Base-by-base conservation (phyloP, 2,329 filamentous ascomycete species). In the Trichoderma oligosporum region DNA sequence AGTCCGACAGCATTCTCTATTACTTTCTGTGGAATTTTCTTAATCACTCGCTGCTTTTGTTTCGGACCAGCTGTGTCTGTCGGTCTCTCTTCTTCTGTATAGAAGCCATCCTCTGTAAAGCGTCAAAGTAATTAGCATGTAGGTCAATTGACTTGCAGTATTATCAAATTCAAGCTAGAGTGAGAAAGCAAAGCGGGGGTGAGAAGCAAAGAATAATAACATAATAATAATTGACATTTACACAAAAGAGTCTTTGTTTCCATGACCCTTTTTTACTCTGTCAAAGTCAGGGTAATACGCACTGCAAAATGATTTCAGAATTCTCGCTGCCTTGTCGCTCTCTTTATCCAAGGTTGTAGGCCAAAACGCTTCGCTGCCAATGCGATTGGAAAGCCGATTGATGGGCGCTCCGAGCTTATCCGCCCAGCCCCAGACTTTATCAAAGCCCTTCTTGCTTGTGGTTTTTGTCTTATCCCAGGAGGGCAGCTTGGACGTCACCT, bases 361-460 rank as follows among this genome's bases (percentile, higher is more conserved):
- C 87, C 87, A 90, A 68, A 89, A 90, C 11, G 86, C 85, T 68
- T 91, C 87, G 24, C 84, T 82, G 60, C 87, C 87, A 39, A 91
- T 72, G 62, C 82, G 81, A 70, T 89, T 87, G 51, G 83, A 85
- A 16, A 88, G 73, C 57, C 79, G 82, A 68, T 89, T 89, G 58
- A 89, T 79, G 4, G 86, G 85, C 2, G 81, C 83, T 14, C 88
- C 88, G 9, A 78, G 76, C 65, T 79, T 78, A 53, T 72, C 71
- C 60, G 63, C 74, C 71, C 67, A 75, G 61, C 39, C 78, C 78
- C 85, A 91, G 58, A 86, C 80, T 68, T 88, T 89, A 72, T 91
- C 87, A 70, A 90, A 90, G 60, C 87, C 85, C 59, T 82, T 82
- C 69, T 88, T 86, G 64, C 74, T 76, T 55, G 73, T 72, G 0